Evolutionary conservation across 495 filamentous ascomycete species (phyloP), one percentile per base, ranked within the genome.

Genomic region (Talaromyces wortmannii): DNA sequence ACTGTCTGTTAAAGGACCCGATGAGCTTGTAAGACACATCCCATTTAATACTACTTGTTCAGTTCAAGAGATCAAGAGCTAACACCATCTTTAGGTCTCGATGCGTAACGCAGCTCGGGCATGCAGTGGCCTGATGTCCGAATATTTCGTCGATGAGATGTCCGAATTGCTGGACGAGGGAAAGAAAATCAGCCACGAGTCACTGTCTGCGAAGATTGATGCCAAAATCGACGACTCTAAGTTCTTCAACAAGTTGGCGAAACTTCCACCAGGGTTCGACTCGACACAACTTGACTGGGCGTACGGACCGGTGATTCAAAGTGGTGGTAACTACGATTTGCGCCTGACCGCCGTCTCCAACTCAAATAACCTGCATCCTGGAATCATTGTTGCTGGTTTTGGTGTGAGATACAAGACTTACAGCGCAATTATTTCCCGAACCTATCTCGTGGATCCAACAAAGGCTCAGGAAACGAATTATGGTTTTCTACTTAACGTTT

Each of bases 131-230:
- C 75, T 97, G 33, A 89, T 97, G 82, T 88, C 88, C 18, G 88
- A 90, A 52, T 97, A 91, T 68, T 97, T 97, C 66, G 83, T 97
- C 52, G 95, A 97, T 66, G 90, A 96, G 66, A 97, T 99, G 91
- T 96, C 92, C 44, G 85, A 85, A 56, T 83, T 97, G 49, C 81
- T 99, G 55, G 94, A 99, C 59, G 86, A 88, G 58, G 94, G 96
- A 67, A 95, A 96, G 75, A 95, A 96, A 62, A 90, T 97, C 64
- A 92, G 90, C 36, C 92, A 99, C 68, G 87, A 84, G 59, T 78
- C 81, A 16, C 79, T 99, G 8, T 81, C 89, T 3, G 81, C 86
- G 58, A 95, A 91, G 67, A 85, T 99, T 50, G 87, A 92, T 57
- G 77, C 78, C 52, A 97, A 97, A 69, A 83, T 99, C 50, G 91